Evolutionary conservation across 345 rosid genomes (phyloP), one percentile per base, ranked within the genome.

Genomic region (Lepidium didymum): DNA sequence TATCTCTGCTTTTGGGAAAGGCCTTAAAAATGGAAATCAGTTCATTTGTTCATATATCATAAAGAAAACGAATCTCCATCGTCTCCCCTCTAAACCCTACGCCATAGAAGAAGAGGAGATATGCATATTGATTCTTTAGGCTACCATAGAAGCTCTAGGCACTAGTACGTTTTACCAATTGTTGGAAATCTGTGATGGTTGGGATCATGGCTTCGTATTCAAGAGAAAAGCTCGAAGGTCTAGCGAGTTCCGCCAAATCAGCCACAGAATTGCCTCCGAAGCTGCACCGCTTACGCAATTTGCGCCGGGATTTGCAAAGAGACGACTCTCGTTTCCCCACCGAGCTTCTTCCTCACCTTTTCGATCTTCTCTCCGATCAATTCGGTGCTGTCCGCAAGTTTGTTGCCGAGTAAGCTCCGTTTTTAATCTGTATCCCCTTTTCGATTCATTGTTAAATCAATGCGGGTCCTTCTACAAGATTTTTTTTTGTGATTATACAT

Each of bases 361-460:
- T 86, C 62, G 89, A 93, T 61, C 84, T 90, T 36, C 87, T 78
- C 57, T 69, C 89, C 21, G 94, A 92, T 68, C 79, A 71, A 8
- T 80, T 76, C 73, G 81, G 81, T 60, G 89, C 88, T 51, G 96
- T 84, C 61, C 98, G 98, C 84, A 88, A 85, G 68, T 72, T 86
- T 67, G 89, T 85, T 66, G 70, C 82, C 37, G 85, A 84, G 98
- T 90, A 75, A 57, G 89, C 56, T 73, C 70, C 72, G 61, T 12
- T 66, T 2, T 38, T 33, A 54, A 5, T 54, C 7, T 60, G 51
- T 37, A 34, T 15, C 4, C 18, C n/a, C 9, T 59, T 33, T 23
- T 36, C 61, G 1, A 29, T 29, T 29, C 33, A 29, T 29, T 0
- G 43, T 54, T 44, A 42, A 60, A 18, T 40, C 50, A 47, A 1